Evolutionary conservation across 1,139 yeast species (phyloP), one percentile per base, ranked within the genome.

Genomic region (Zygosaccharomyces sapae): DNA sequence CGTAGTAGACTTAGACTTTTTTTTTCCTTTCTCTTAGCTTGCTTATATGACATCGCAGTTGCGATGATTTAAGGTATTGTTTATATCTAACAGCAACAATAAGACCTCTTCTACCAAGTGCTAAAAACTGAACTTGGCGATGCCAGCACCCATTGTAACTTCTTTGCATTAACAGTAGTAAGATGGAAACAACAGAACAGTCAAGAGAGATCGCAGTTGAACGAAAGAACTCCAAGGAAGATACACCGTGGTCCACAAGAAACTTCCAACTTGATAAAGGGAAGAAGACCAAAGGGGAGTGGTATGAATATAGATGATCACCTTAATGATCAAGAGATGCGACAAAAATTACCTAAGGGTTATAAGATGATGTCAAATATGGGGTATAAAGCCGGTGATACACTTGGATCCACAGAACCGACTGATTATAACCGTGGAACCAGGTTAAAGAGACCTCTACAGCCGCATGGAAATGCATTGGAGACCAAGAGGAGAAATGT

Each of bases 351-450:
- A 49, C 57, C 79, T 0, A 69, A 73, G 40, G 84, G 81, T 0
- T 65, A 76, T 25, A 55, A 68, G 5, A 77, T 79, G 50, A 77
- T 79, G 83, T 66, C 70, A 52, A 73, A 69, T 55, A 79, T 79
- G 83, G 84, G 84, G 2, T 79, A 71, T 55, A 69, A 67, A 49
- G 58, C 69, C 1, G 82, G 80, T 7, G 66, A 70, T 8, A 54
- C 72, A 0, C 61, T 77, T 16, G 82, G 82, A 0, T 53, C 51
- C 13, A 52, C 56, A 18, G 54, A 49, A 1, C 25, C 47, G 6
- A 54, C 52, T 33, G 24, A 47, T 10, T 42, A 50, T 7, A 65
- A 64, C 0, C 19, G 58, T 27, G 30, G 2, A 1, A 41, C 62
- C 47, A 33, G 38, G 22, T 35, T 41, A 13, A 41, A 25, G n/a